phyloP scores from a whole-genome alignment of 2,329 filamentous ascomycete genomes.

The Exophiala oligosperma region DNA sequence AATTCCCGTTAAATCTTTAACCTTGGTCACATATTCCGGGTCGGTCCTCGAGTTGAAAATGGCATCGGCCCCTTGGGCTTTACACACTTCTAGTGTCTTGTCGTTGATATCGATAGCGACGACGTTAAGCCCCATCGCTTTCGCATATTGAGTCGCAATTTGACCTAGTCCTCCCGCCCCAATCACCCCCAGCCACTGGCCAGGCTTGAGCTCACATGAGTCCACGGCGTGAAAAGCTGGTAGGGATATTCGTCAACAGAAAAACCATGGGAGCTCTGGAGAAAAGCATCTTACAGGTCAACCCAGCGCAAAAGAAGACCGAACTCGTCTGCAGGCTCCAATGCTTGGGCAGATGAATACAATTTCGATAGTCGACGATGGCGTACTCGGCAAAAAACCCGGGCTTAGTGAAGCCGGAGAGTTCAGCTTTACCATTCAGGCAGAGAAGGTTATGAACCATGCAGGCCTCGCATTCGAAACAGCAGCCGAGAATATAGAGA shows the following conservation, averaged over 20 bases:
- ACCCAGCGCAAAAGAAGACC: conserved; percentile 1
- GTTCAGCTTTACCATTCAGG: neutral
- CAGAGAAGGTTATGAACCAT: conserved; percentile 1
- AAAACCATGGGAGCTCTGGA: too few species aligned
- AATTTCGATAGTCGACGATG: neutral
- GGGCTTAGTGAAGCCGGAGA: neutral
- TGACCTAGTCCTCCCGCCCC: conserved; percentile 29
- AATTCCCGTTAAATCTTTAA: neutral
- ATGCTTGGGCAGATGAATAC: neutral
- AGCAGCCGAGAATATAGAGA: conserved; percentile 47
- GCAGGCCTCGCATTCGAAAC: conserved; percentile 33
- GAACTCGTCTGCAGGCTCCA: neutral
- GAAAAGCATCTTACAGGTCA: neutral
- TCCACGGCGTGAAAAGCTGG: conserved; percentile 1
- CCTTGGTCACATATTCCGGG: neutral
- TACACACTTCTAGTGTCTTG: conserved; percentile 40
- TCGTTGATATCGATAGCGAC: conserved; percentile 33
- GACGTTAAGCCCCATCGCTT: conserved; percentile 16
- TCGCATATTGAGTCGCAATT: conserved; percentile 29
- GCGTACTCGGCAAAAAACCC: conserved; percentile 1
- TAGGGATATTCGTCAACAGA: too few species aligned
- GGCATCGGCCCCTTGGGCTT: conserved; percentile 40
- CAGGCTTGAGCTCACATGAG: conserved; percentile 1
- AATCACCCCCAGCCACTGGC: conserved; percentile 25
- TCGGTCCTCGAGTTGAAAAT: neutral